phyloP scores from a whole-genome alignment of 2,329 filamentous ascomycete species.

The Cyanodermella asteris region DNA sequence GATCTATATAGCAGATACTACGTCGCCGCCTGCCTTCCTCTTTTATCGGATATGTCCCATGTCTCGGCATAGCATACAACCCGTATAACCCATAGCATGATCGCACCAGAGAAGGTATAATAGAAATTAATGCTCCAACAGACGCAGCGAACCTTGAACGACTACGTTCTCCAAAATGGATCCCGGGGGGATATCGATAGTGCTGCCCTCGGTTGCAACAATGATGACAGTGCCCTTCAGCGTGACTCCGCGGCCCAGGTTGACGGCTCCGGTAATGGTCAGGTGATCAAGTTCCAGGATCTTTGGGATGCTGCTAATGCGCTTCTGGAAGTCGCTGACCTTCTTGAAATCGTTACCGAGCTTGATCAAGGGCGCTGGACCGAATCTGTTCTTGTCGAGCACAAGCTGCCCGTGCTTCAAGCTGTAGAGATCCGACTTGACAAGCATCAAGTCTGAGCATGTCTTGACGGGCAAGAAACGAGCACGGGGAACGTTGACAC shows the following conservation, averaged over 20 bases:
- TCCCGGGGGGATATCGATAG: slow-evolving; percentile 90
- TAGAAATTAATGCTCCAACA: slow-evolving; percentile 38
- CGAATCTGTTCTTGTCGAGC: slow-evolving; percentile 91
- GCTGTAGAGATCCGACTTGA: slow-evolving; percentile 98
- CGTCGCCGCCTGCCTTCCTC: too few relatives aligned
- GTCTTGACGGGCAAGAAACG: slow-evolving; percentile 99
- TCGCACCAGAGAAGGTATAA: background rate
- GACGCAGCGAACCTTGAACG: slow-evolving; percentile 80
- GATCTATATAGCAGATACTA: too few relatives aligned
- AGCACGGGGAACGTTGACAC: slow-evolving; percentile 92
- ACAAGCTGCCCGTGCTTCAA: slow-evolving; percentile 95
- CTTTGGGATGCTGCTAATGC: slow-evolving; percentile 26
- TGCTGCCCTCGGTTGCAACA: slow-evolving; percentile 90
- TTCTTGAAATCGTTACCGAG: slow-evolving; percentile 99
- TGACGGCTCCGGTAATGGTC: slow-evolving; percentile 93
- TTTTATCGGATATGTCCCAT: too few relatives aligned
- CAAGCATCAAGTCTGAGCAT: slow-evolving; percentile 96
- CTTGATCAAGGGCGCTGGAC: slow-evolving; percentile 94
- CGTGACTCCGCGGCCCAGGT: slow-evolving; percentile 84
- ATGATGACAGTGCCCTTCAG: slow-evolving; percentile 97
- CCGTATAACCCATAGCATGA: too few relatives aligned
- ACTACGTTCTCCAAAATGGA: slow-evolving; percentile 97
- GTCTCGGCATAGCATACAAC: too few relatives aligned
- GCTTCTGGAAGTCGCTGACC: slow-evolving; percentile 53
- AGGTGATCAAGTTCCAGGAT: slow-evolving; percentile 44